Evolutionary conservation across 2,329 filamentous ascomycete genomes (phyloP), one percentile per base, ranked within the genome.

Genomic region (Alternaria sp.): DNA sequence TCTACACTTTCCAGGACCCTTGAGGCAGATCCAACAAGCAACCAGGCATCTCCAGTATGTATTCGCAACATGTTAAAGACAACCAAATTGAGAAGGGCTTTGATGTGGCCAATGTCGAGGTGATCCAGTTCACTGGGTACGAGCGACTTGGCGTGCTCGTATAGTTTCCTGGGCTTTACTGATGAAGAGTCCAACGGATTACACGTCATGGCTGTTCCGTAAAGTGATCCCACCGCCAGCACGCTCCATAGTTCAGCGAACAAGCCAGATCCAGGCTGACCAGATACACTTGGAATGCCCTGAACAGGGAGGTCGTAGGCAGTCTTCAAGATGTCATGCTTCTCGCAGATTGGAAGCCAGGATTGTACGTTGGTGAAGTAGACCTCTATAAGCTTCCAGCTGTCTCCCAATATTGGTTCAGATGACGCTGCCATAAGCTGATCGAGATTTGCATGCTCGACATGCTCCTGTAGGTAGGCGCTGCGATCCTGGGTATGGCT

Each of bases 291-390:
- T 1, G 67, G 55, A n/a, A 82, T 68, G 23, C 86, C 61, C 75
- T 83, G 60, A 70, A 83, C 54, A 49, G 84, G 83, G 70, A 87
- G 87, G 7, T 84, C 81, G 70, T 88, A 88, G n/a, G 85, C 86
- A 4, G 84, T 80, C 25, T 85, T 85, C 28, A 90, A 81, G 5
- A 92, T 81, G 45, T 86, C 84, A 53, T 90, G 86, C 65, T 89
- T 90, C 66, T 93, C 89, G 11, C 90, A 82, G 25, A 94, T 88
- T 0, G 92, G 92, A 25, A 94, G 84, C 92, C 92, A 94, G 57
- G 87, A 88, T 75, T 94, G 90, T 0, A 89, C 92, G 70, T 92
- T 92, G 1, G 90, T 87, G 63, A 92, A 91, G 75, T 93, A 94
- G 5, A 91, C 84, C 68, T 93, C 90, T 43, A 94, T 80, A 5